Percentiles rank a stretch among this genome's conserved stretches.
phyloP scores from a whole-genome alignment of 768 basidiomycete species.

The Hebeloma cylindrosporum region DNA sequence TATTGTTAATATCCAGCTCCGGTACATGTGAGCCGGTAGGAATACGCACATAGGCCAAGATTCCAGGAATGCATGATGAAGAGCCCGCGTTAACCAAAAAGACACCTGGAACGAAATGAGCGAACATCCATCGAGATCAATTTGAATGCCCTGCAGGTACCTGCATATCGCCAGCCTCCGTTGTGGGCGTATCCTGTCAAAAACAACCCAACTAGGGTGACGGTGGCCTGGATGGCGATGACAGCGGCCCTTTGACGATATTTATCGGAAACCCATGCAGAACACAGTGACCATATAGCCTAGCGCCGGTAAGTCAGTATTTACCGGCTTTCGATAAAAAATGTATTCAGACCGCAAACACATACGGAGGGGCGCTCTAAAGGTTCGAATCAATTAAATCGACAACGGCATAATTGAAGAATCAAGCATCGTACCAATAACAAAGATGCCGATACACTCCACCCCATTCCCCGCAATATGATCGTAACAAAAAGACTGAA shows the following conservation, averaged over 20 bases:
- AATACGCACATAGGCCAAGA: conserved; percentile 49
- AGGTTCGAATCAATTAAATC: not conserved
- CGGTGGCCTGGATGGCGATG: conserved; percentile 41
- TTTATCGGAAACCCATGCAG: conserved; percentile 49
- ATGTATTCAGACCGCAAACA: conserved; percentile 41
- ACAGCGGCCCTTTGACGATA: conserved; percentile 41
- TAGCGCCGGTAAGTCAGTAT: conserved; percentile 16
- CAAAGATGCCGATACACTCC: conserved; percentile 41
- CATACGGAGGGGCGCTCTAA: conserved; percentile 49
- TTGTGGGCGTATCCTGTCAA: conserved; percentile 39
- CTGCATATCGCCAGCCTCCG: conserved; percentile 42
- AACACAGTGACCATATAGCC: conserved; percentile 41
- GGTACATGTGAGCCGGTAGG: not conserved
- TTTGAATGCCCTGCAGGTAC: conserved; percentile 23
- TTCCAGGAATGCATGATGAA: conserved; percentile 44
- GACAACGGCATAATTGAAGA: not conserved
- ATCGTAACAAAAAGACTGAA: conserved; percentile 45
- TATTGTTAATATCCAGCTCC: conserved; percentile 6
- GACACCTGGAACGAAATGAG: conserved; percentile 34
- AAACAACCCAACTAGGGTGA: conserved; percentile 42
- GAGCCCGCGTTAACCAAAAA: conserved; percentile 48
- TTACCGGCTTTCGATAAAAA: conserved; percentile 4
- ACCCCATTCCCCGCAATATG: conserved; percentile 50
- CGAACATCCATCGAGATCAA: conserved; percentile 4
- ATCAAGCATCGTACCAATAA: conserved; percentile 34